phyloP scores from a whole-genome alignment of 2,329 filamentous ascomycete species.

The Tolypocladium inflatum region DNA sequence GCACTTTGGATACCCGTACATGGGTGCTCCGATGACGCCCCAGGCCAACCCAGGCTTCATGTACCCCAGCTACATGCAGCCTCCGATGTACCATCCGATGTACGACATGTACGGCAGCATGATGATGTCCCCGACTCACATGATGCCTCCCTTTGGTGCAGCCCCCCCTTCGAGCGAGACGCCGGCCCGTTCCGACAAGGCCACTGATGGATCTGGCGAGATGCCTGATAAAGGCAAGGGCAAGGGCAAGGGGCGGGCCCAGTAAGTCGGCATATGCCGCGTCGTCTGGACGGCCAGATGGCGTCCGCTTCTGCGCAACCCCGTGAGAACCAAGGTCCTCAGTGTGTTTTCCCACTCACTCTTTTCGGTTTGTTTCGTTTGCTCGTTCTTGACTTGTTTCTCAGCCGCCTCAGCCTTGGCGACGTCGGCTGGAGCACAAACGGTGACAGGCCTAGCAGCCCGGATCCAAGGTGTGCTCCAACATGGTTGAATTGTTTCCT shows the following conservation, averaged over 20 bases:
- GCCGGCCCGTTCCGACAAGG: neutral
- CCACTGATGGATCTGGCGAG: neutral
- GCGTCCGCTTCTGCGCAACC: neutral
- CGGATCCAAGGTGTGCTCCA: no score
- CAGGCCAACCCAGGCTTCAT: constrained; percentile 9
- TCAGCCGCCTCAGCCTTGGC: neutral
- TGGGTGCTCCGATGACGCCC: constrained; percentile 10
- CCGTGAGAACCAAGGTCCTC: neutral
- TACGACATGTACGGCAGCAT: constrained; percentile 11
- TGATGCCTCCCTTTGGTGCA: constrained; percentile 9
- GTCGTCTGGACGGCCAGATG: neutral
- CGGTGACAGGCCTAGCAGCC: neutral
- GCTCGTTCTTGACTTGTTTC: neutral
- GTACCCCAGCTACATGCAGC: constrained; percentile 12
- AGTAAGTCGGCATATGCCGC: neutral
- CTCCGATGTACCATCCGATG: constrained; percentile 9
- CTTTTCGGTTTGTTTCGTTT: neutral
- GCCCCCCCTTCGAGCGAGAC: neutral
- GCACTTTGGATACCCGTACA: constrained; percentile 7
- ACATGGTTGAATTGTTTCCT: neutral
- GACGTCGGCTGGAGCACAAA: neutral
- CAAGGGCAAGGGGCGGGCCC: constrained; percentile 1
- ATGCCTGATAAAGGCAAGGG: neutral
- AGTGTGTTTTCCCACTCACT: neutral
- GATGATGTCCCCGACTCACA: constrained; percentile 9